phyloP scores from a whole-genome alignment of 768 basidiomycete species.

The Gautieria morchelliformis region DNA sequence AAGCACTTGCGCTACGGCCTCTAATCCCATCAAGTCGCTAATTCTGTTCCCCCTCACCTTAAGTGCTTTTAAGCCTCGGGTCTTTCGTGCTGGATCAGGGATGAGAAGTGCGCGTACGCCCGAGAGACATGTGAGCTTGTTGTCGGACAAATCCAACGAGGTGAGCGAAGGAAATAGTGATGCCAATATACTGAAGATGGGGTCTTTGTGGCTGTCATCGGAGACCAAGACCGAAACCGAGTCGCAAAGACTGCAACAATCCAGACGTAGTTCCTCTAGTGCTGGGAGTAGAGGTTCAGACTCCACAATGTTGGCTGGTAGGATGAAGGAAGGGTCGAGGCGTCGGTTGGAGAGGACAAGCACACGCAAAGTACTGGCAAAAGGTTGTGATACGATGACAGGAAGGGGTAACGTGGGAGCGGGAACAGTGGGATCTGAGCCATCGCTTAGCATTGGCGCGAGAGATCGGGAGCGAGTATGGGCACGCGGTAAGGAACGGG shows the following conservation, averaged over 20 bases:
- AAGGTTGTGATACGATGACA: conserved; percentile 47
- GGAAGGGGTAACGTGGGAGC: conserved; percentile 60
- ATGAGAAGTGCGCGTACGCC: conserved; percentile 21
- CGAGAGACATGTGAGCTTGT: conserved; percentile 46
- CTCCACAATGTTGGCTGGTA: conserved; percentile 30
- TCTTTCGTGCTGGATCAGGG: conserved; percentile 19
- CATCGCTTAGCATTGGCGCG: conserved; percentile 19
- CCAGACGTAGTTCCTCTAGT: conserved; percentile 66
- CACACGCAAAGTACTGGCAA: conserved; percentile 46
- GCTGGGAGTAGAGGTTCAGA: conserved; percentile 39
- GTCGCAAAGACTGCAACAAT: conserved; percentile 64
- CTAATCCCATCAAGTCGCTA: conserved; percentile 51
- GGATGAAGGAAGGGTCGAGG: conserved; percentile 50
- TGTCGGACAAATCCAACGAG: conserved; percentile 70
- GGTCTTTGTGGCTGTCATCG: conserved; percentile 30
- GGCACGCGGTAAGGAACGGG: conserved; percentile 46
- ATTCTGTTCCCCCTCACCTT: conserved; percentile 62
- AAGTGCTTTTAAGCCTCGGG: conserved; percentile 49
- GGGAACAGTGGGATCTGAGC: conserved; percentile 45
- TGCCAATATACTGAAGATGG: conserved; percentile 48
- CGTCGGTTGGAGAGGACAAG: conserved; percentile 57
- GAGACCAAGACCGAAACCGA: conserved; percentile 35
- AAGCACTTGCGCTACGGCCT: conserved; percentile 51
- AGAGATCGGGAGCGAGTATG: conserved; percentile 60
- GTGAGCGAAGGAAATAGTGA: conserved; percentile 62